A percentile compares a stretch with the other conserved stretches of the same genome.
These are phyloP conservation scores for Solanum chiquidenum DNA, from an alignment of 257 asterid genomes.

Conservation along the genomic window DNA sequence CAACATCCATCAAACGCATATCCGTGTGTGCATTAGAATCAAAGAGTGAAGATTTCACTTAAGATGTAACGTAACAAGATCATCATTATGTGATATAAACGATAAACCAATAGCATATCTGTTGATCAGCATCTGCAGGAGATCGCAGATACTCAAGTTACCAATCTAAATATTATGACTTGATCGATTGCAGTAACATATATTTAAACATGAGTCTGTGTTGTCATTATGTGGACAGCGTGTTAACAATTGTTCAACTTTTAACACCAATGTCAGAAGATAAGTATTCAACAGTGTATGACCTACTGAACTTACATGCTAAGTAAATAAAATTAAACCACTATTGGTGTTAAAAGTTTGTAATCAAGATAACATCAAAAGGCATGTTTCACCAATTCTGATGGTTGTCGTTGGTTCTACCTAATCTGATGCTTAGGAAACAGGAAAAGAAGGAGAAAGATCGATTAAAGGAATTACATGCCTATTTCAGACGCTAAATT, in stretches of 20 bases:
- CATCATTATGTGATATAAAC: background rate
- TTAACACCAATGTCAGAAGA: background rate
- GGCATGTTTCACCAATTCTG: background rate
- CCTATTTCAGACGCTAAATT: background rate
- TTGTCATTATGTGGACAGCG: background rate
- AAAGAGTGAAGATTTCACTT: background rate
- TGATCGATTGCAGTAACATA: background rate
- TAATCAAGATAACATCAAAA: background rate
- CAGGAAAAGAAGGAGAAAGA: background rate
- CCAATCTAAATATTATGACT: background rate
- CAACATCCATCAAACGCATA: background rate
- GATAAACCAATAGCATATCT: background rate
- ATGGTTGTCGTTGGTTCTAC: background rate
- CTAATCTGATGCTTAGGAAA: background rate
- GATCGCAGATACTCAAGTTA: background rate
- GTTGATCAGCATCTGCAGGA: background rate
- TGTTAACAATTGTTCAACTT: background rate
- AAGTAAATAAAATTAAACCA: background rate
- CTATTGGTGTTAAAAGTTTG: background rate
- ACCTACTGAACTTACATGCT: background rate
- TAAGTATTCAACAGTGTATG: background rate
- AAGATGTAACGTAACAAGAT: background rate
- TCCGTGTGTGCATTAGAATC: background rate
- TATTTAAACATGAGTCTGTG: background rate
- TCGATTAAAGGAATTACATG: background rate